These are phyloP conservation scores for Fusarium acutatum DNA, from an alignment of 2,329 filamentous ascomycete genomes.

Conservation along the genomic window DNA sequence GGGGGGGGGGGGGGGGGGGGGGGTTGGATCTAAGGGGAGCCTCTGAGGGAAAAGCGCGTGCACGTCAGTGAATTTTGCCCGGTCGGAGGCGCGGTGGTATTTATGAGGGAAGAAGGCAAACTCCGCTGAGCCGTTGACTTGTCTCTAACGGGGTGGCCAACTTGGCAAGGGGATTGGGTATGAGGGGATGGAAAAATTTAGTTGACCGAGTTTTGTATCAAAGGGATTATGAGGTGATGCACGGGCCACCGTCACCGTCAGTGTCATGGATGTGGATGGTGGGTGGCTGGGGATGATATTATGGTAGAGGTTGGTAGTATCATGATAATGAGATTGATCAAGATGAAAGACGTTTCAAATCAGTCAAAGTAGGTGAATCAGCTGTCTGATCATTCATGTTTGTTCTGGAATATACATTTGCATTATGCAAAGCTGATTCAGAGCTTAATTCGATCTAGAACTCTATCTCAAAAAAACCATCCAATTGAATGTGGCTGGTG, in stretches of 20 bases:
- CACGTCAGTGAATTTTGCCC: slow-evolving; percentile 55
- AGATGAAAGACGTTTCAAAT: not conserved
- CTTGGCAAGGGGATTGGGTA: slow-evolving; percentile 38
- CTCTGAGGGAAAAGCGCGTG: slow-evolving; percentile 56
- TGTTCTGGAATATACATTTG: not conserved
- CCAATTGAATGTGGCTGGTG: slow-evolving; percentile 7
- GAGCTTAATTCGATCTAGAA: not conserved
- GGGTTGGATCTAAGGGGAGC: slow-evolving; percentile 44
- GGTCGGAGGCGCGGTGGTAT: slow-evolving; percentile 57
- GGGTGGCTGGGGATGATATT: slow-evolving; percentile 17
- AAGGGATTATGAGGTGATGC: slow-evolving; percentile 15
- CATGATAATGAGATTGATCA: not conserved
- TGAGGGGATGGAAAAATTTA: slow-evolving; percentile 47
- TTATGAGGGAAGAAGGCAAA: slow-evolving; percentile 54
- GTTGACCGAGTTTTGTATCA: slow-evolving; percentile 44
- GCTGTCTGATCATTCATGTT: not conserved
- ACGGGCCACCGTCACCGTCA: slow-evolving; percentile 2
- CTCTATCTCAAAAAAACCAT: not conserved
- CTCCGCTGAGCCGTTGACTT: slow-evolving; percentile 48
- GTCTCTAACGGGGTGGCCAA: slow-evolving; percentile 50
- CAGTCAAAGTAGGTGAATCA: not conserved
- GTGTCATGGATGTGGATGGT: slow-evolving; percentile 3
- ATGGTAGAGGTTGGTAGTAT: slow-evolving; percentile 14
- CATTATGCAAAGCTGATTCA: not conserved
- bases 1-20: slow-evolving; percentile 28